These are phyloP conservation scores for Candida gigantensis DNA, from an alignment of 1,139 yeast genomes.

Conservation along the genomic window DNA sequence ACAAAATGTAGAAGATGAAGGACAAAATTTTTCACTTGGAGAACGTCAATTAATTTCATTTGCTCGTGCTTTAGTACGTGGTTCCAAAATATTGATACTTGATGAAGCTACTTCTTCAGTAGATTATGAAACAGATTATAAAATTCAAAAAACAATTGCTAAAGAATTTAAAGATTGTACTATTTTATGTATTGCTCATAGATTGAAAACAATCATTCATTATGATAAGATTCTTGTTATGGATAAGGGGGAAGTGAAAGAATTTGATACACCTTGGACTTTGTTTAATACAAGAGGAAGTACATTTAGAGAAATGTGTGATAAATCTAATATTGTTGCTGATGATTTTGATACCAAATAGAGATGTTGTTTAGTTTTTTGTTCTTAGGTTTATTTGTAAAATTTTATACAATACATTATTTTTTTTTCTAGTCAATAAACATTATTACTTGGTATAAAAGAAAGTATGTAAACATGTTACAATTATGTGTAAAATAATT, in stretches of 20 bases:
- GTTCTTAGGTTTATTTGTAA: too few species aligned
- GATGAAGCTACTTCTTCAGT: conserved; percentile 62
- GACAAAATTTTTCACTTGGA: conserved; percentile 56
- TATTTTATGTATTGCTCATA: conserved; percentile 56
- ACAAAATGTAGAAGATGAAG: conserved; percentile 53
- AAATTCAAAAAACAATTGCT: conserved; percentile 49
- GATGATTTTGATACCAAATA: conserved; percentile 18
- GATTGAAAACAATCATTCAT: conserved; percentile 52
- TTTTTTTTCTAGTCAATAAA: too few species aligned
- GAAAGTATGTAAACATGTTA: too few species aligned
- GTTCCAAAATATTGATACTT: conserved; percentile 49
- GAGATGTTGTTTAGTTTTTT: not conserved
- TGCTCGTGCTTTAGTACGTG: conserved; percentile 53
- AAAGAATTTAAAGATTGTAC: conserved; percentile 48
- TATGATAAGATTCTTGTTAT: conserved; percentile 55
- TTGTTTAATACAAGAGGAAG: conserved; percentile 40
- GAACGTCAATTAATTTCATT: conserved; percentile 56
- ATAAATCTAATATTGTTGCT: conserved; percentile 30
- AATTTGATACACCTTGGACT: conserved; percentile 49
- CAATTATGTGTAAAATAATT: too few species aligned
- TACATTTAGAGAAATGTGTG: conserved; percentile 41
- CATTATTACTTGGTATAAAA: too few species aligned
- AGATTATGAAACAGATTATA: conserved; percentile 56
- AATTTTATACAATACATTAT: too few species aligned
- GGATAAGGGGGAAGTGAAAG: conserved; percentile 52